phyloP scores from a whole-genome alignment of 2,329 filamentous ascomycete genomes.

The Elsinoe australis region DNA sequence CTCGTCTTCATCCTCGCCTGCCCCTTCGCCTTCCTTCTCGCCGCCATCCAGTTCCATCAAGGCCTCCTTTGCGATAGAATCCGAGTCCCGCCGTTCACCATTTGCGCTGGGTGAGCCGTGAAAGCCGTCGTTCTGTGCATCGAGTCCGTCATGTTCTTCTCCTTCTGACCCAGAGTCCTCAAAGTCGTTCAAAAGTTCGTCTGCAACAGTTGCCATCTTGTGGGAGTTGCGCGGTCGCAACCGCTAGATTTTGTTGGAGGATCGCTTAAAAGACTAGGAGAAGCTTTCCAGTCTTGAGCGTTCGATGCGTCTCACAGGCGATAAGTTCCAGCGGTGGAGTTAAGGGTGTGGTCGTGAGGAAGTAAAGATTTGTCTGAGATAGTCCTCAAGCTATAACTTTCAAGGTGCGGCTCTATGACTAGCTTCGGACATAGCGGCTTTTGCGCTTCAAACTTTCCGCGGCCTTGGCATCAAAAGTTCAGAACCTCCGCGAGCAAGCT shows the following conservation, averaged over 20 bases:
- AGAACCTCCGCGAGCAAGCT: too few relatives aligned
- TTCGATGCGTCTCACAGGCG: too few relatives aligned
- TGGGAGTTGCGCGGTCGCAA: not conserved
- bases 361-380: too few relatives aligned
- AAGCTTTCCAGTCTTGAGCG: too few relatives aligned
- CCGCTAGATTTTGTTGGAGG: not conserved
- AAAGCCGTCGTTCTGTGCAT: constrained; percentile 22
- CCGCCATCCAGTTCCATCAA: constrained; percentile 49
- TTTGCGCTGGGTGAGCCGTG: constrained; percentile 13
- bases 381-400: not conserved
- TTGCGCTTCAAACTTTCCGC: not conserved
- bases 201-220: constrained; percentile 81
- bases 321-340: too few relatives aligned
- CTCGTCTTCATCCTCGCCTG: constrained; percentile 33
- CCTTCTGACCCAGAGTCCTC: constrained; percentile 76
- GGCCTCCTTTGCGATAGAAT: constrained; percentile 22
- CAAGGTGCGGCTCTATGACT: not conserved
- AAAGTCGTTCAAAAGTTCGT: constrained; percentile 87
- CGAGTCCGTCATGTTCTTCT: constrained; percentile 45
- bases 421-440: not conserved
- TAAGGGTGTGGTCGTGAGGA: too few relatives aligned
- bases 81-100: constrained; percentile 16
- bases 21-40: constrained; percentile 41
- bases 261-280: not conserved
- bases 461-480: constrained; percentile 14